Evolutionary conservation across 805 yeast species (phyloP), one percentile per base, ranked within the genome.

Genomic region (Candida boidinii): DNA sequence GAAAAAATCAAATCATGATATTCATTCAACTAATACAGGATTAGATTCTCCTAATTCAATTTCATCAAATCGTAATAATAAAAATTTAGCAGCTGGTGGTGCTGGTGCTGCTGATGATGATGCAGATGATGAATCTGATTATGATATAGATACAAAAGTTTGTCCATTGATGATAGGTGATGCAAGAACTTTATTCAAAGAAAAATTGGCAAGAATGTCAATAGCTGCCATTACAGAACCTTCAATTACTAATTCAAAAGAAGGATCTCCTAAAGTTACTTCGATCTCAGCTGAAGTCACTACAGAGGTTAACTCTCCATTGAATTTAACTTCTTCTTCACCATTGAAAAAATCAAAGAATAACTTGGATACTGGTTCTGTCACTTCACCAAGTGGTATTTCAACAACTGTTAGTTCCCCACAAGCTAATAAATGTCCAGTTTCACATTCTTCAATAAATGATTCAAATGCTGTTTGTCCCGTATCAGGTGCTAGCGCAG

Each of bases 131-230:
- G 42, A 36, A 10, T 43, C 45, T 35, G 56, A 48, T 35, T 59
- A 38, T 34, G 38, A 44, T 4, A 54, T 48, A 18, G 64, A 58
- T 20, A 57, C 58, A 3, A 62, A 60, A 37, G 66, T 63, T 5
- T 65, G 69, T 37, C 70, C 70, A 1, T 39, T 65, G 39, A 65
- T 65, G 69, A 56, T 64, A 27, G 68, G 68, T 29, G 70, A 65
- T 41, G 64, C 63, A 4, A 47, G 60, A 26, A 56, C 56, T 7
- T 29, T 58, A 20, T 59, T 59, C 41, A 53, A 58, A 25, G 63
- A 57, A 34, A 54, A 51, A 31, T 36, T 57, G 13, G 44, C 58
- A 2, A 40, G 55, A 34, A 49, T 50, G 52, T 51, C 53, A 19
- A 41, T 50, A 3, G 48, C 56, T 29, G 54, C 60, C 2, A 35